Evolutionary conservation across 2,329 filamentous ascomycete genomes (phyloP).

Genomic region (Fusarium algeriense): DNA sequence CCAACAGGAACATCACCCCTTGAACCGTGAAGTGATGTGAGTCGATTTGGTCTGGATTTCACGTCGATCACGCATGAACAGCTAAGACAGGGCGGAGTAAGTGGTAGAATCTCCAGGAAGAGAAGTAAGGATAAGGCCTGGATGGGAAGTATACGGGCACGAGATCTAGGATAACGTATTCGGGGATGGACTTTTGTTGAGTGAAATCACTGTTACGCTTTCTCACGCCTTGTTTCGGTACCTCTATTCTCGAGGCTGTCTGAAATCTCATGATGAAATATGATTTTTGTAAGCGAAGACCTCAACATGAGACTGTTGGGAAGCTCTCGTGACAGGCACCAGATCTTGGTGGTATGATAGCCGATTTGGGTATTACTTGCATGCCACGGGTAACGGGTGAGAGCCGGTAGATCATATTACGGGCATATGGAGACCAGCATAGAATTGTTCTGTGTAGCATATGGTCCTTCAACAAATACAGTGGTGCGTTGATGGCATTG

Average conservation of each 20-base stretch:
- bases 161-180: conserved; percentile 1
- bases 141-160: not conserved
- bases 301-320: not conserved
- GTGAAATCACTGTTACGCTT: not conserved
- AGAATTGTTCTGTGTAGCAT: not conserved
- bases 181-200: not conserved
- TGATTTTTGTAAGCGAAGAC: not conserved
- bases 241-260: not conserved
- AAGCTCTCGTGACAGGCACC: conserved; percentile 15
- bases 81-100: not conserved
- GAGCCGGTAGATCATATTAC: not conserved
- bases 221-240: conserved; percentile 5
- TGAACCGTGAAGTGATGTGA: conserved; percentile 25
- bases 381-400: not conserved
- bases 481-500: not conserved
- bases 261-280: not conserved
- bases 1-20: conserved; percentile 40
- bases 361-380: conserved; percentile 1
- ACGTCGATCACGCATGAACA: conserved; percentile 5
- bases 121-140: not conserved
- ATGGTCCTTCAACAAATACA: not conserved
- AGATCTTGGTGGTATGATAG: conserved; percentile 6
- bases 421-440: not conserved
- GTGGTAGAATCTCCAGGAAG: conserved; percentile 4
- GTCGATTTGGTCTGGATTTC: conserved; percentile 5